phyloP scores from a whole-genome alignment of 129 eudicot species.

The Centaurea solstitialis region DNA sequence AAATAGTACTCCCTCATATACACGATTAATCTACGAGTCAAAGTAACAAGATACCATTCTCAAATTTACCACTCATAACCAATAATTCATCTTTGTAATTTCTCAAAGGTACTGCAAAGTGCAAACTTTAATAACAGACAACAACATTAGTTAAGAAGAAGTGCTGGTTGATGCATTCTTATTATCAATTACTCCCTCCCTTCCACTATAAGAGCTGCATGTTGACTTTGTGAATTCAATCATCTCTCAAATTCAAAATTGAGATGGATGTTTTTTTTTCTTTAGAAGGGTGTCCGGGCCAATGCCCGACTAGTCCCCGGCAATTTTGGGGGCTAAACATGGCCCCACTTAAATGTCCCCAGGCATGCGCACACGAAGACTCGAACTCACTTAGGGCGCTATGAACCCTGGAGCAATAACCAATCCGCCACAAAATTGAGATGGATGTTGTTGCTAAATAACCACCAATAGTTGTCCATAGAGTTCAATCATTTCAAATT shows the following conservation, averaged over 20 bases:
- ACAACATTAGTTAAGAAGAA: background rate
- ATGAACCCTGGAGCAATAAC: too few relatives aligned
- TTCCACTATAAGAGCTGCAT: background rate
- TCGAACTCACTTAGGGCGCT: too few relatives aligned
- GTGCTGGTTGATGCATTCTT: background rate
- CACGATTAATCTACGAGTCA: background rate
- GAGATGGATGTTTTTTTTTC: background rate
- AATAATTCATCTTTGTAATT: background rate
- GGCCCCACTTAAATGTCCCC: too few relatives aligned
- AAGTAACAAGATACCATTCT: background rate
- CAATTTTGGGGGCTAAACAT: too few relatives aligned
- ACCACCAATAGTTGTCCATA: background rate
- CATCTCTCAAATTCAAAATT: background rate
- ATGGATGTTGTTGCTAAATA: background rate
- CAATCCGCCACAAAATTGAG: background rate
- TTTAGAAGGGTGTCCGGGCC: too few relatives aligned
- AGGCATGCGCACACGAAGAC: too few relatives aligned
- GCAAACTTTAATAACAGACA: background rate
- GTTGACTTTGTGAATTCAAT: constrained; percentile 3
- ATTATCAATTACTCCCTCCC: background rate
- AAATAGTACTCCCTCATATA: background rate
- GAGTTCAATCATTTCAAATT: background rate
- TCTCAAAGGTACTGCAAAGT: background rate
- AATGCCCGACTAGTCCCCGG: too few relatives aligned
- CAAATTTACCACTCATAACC: background rate